A percentile compares a stretch with the other conserved stretches of the same genome.
phyloP scores from a whole-genome alignment of 1,284 basidiomycete species.

The Stygiomarasmius scandens region DNA sequence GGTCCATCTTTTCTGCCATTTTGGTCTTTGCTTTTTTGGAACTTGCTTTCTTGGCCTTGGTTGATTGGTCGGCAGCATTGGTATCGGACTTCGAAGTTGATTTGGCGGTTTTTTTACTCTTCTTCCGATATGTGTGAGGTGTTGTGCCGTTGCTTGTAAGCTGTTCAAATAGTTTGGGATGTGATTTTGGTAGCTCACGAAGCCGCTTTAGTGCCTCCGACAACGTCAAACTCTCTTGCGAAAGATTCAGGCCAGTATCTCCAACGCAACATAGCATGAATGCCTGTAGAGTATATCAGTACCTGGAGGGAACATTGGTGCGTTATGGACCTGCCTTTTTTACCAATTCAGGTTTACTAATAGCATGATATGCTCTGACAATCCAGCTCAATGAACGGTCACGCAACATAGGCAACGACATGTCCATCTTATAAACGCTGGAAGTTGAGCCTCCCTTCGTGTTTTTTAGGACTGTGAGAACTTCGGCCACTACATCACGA shows the following conservation, averaged over 20 bases:
- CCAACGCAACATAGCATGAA: neutral
- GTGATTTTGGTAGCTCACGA: neutral
- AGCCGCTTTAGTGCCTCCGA: neutral
- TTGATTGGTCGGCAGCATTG: no score
- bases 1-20: no score
- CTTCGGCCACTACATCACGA: conserved; percentile 19
- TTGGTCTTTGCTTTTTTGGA: no score
- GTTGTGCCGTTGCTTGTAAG: neutral
- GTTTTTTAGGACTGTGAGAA: conserved; percentile 6
- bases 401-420: neutral
- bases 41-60: no score
- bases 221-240: neutral
- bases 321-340: neutral
- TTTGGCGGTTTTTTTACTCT: no score
- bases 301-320: neutral
- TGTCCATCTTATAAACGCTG: conserved; percentile 11
- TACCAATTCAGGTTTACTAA: neutral
- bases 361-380: conserved; percentile 9
- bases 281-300: neutral
- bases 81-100: no score
- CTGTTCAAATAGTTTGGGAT: neutral
- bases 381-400: conserved; percentile 17
- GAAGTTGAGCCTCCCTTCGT: no score
- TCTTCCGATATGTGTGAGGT: neutral
- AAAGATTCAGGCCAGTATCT: neutral